Percentiles rank a stretch among this genome's conserved stretches.
phyloP scores from a whole-genome alignment of 2,329 filamentous ascomycete species.

The Phoma herbarum region DNA sequence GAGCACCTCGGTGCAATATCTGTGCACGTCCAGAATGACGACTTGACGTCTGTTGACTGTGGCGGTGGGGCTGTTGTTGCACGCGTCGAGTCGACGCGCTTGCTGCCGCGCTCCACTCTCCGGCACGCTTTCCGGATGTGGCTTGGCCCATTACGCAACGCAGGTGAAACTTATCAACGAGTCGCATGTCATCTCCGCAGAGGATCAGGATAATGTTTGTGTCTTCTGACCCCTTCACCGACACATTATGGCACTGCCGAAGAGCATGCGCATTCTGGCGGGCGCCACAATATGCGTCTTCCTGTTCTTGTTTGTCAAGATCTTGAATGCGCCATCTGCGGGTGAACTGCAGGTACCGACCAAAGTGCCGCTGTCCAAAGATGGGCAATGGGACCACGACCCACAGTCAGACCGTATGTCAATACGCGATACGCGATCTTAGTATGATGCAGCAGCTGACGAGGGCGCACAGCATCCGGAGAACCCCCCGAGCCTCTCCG shows the following conservation, averaged over 20 bases:
- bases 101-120: slow-evolving; percentile 21
- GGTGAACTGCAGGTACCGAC: slow-evolving; percentile 50
- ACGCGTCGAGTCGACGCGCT: slow-evolving; percentile 21
- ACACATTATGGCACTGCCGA: slow-evolving; percentile 79
- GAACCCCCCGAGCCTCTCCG: slow-evolving; percentile 82
- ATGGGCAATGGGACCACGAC: slow-evolving; percentile 75
- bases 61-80: slow-evolving; percentile 13
- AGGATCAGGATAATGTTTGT: slow-evolving; percentile 13
- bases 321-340: slow-evolving; percentile 68
- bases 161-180: slow-evolving; percentile 21
- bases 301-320: slow-evolving; percentile 79
- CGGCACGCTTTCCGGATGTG: slow-evolving; percentile 8
- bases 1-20: not conserved
- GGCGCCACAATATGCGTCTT: slow-evolving; percentile 76
- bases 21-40: not conserved
- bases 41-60: not conserved
- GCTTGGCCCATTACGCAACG: slow-evolving; percentile 23
- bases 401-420: slow-evolving; percentile 87
- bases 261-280: slow-evolving; percentile 81
- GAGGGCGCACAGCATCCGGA: slow-evolving; percentile 69
- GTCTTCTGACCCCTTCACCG: slow-evolving; percentile 5
- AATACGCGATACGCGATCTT: not conserved
- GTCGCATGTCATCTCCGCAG: slow-evolving; percentile 11
- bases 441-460: slow-evolving; percentile 9
- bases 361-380: slow-evolving; percentile 50